Base-by-base conservation (phyloP, 1,284 basidiomycete species). In the Pseudomicrostroma phylloplanum region DNA sequence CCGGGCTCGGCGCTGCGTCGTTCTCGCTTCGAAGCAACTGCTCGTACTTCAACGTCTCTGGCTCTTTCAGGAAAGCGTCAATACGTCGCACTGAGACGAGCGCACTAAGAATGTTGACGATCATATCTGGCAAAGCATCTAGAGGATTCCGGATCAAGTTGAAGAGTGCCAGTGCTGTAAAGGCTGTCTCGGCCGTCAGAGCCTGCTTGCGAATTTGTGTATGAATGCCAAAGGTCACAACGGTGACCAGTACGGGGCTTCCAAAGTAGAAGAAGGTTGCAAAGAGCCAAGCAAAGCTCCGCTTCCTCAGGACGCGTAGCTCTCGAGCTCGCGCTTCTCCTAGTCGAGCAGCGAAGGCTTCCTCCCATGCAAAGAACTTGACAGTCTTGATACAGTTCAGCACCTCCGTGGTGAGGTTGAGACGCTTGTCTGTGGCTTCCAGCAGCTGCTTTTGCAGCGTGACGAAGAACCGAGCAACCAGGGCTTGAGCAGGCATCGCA, bases 161-260 rank as follows among this genome's bases (percentile, higher is more conserved):
- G 80, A 85, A 84, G 36, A 85, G 78, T 0, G 83, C 80, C n/a
- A 85, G 75, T 0, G 84, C 82, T 6, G 84, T 82, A 66, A 82
- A 82, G 11, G 82, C 82, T n/a, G 77, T 80, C 55, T 81, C 77
- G 19, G 81, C 83, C 0, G 82, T 82, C 9, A 85, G 74, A 30
- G 80, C 73, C 64, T 79, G 68, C 66, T 82, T 80, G 73, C 83
- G 80, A 9, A 84, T 72, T 1, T 81, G 65, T 13, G 83, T 84
- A 70, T 85, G 88, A 41, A 85, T 84, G 7, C 83, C 83, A 74
- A 86, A 90, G 0, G 88, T 88, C 19, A 83, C 82, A 42, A 86
- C 73, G 84, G 89, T 89, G 15, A 85, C 86, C 13, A 82, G 66
- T 42, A 86, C 66, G 3, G 87, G 80, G 0, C 89, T 87, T 42